Evolutionary conservation across 2,329 filamentous ascomycete genomes (phyloP), one percentile per base, ranked within the genome.

Genomic region (Claviceps lovelessii): DNA sequence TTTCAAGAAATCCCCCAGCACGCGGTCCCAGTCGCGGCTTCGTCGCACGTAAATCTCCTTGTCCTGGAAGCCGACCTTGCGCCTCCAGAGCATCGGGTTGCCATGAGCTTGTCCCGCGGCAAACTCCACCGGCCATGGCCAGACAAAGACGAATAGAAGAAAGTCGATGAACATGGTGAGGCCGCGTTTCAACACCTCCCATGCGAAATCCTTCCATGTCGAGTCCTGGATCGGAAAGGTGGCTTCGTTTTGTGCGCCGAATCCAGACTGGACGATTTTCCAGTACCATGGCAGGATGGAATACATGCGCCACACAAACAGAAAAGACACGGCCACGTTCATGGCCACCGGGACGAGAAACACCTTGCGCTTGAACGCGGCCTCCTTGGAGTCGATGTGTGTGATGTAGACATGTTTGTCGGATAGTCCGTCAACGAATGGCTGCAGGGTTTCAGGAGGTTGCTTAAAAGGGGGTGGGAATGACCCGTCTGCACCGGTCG

Each of bases 1-100:
- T 57, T 71, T 70, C 56, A 81, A 71, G 51, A 83, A 73, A 54
- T 83, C 76, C 19, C 71, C 68, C 52, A 86, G 74, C 19, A 74
- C 71, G 29, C 73, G 70, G 59, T 84, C 84, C 88, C 89, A 94
- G 54, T 77, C 77, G 56, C 85, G 77, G 65, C 86, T 90, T 55
- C 85, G 80, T 31, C 90, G 79, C 39, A 95, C 85, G 58, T 94
- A 84, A 51, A 95, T 77, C 73, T 96, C 91, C 59, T 81, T 76
- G 49, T 84, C 76, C n/a, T 79, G 76, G 68, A 95, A 95, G 7
- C 90, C 88, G 41, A 90, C 71, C 35, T 68, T 75, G 69, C 80
- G 80, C 51, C 90, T 81, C 89, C 90, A 96, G 44, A 71, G 67
- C 42, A 83, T 73, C 0, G 90, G 89, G 59, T 72, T 86, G 63